Evolutionary conservation across 768 basidiomycete species (phyloP).

Genomic region (Amanita exitialis): DNA sequence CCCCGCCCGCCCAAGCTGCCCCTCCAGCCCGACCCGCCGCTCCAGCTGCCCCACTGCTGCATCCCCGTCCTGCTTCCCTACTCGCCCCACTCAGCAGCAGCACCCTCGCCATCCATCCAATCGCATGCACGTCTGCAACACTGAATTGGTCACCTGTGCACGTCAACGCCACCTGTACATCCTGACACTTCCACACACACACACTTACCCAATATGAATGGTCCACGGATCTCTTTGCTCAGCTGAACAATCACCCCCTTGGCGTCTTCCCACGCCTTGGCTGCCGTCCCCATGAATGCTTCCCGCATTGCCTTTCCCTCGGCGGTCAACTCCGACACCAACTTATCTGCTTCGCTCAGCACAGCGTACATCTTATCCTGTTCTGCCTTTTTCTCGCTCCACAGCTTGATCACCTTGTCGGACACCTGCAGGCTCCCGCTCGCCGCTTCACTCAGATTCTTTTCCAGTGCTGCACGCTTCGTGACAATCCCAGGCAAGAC

Average conservation of each 20-base stretch:
- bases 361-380: constrained; percentile 35
- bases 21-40: constrained; percentile 34
- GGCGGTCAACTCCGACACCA: constrained; percentile 26
- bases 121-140: constrained; percentile 72
- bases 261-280: constrained; percentile 42
- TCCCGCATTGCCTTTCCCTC: constrained; percentile 28
- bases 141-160: constrained; percentile 71
- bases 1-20: constrained; percentile 21
- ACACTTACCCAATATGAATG: constrained; percentile 49
- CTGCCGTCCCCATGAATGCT: constrained; percentile 41
- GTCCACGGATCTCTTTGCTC: constrained; percentile 51
- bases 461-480: constrained; percentile 37
- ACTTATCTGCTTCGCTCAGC: constrained; percentile 32
- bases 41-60: constrained; percentile 42
- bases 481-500: constrained; percentile 31
- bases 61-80: constrained; percentile 38
- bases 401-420: constrained; percentile 52
- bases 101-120: constrained; percentile 62
- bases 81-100: constrained; percentile 47
- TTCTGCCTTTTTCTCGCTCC: constrained; percentile 43
- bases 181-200: not conserved
- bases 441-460: constrained; percentile 43
- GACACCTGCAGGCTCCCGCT: constrained; percentile 38
- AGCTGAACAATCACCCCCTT: constrained; percentile 35
- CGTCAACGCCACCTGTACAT: not conserved